Evolutionary conservation across 2,329 filamentous ascomycete species (phyloP).

Genomic region (Colletotrichum horii): DNA sequence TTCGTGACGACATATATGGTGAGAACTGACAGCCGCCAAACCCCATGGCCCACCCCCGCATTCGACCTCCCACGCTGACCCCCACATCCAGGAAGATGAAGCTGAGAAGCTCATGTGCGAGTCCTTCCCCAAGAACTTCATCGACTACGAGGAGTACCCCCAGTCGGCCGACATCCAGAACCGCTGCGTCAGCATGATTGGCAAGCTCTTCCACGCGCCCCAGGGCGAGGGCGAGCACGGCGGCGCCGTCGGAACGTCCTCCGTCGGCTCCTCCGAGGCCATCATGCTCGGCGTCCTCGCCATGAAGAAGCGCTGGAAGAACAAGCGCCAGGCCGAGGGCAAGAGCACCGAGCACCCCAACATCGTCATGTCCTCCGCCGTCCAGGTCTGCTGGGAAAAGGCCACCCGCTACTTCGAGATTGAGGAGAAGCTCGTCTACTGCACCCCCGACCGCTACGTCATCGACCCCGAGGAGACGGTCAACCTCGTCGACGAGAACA

Average conservation of each 20-base stretch:
- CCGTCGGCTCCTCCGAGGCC: conserved; percentile 87
- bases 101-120: conserved; percentile 96
- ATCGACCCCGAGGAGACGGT: conserved; percentile 69
- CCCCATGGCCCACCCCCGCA: neutral
- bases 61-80: conserved; percentile 6
- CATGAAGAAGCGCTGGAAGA: conserved; percentile 96
- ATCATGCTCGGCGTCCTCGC: conserved; percentile 84
- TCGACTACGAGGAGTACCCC: conserved; percentile 86
- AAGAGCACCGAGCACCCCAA: conserved; percentile 85
- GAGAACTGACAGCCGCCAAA: neutral
- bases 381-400: conserved; percentile 98
- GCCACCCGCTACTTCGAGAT: conserved; percentile 88
- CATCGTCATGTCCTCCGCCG: conserved; percentile 93
- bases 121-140: conserved; percentile 93
- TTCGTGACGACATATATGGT: conserved; percentile 98
- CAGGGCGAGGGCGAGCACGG: conserved; percentile 52
- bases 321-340: conserved; percentile 80
- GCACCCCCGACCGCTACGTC: conserved; percentile 64
- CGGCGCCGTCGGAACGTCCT: conserved; percentile 83
- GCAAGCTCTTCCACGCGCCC: conserved; percentile 84
- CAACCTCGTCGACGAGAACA: conserved; percentile 68
- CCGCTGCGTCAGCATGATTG: conserved; percentile 91
- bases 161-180: conserved; percentile 87
- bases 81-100: conserved; percentile 75
- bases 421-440: conserved; percentile 82